A percentile compares a stretch with the other conserved stretches of the same genome.
Evolutionary conservation across 2,329 filamentous ascomycete genomes (phyloP).

Genomic region (Teratosphaeria gauchensis): DNA sequence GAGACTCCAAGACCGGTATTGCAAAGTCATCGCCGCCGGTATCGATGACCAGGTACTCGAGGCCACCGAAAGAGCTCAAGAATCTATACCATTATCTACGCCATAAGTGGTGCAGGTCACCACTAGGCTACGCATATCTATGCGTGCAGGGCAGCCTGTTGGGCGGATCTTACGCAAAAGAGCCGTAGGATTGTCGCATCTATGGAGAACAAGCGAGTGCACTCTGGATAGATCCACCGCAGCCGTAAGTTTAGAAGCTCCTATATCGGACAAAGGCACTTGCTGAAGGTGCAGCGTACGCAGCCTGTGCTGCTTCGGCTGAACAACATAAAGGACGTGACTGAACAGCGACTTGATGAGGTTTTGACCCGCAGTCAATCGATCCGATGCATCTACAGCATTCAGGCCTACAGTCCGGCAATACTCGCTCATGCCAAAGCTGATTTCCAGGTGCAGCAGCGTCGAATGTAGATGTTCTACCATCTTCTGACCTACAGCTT

Average conservation of each 20-base stretch:
- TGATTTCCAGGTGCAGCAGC: neutral
- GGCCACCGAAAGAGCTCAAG: neutral
- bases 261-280: neutral
- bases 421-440: neutral
- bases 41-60: neutral
- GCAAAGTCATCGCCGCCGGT: neutral
- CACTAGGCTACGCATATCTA: neutral
- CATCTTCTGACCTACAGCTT: neutral
- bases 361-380: neutral
- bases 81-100: neutral
- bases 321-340: too few species aligned
- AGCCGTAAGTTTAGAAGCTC: neutral
- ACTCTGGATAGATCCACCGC: neutral
- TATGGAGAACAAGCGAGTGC: slow-evolving; percentile 1
- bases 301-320: neutral
- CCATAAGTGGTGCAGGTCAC: neutral
- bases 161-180: neutral
- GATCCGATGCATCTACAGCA: neutral
- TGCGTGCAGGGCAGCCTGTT: neutral
- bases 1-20: neutral
- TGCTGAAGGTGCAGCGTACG: neutral
- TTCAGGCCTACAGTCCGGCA: neutral
- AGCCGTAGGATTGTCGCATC: neutral
- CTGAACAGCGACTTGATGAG: neutral
- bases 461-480: neutral